Evolutionary conservation across 441 rosid species (phyloP).

Genomic region (Corymbia calophylla): DNA sequence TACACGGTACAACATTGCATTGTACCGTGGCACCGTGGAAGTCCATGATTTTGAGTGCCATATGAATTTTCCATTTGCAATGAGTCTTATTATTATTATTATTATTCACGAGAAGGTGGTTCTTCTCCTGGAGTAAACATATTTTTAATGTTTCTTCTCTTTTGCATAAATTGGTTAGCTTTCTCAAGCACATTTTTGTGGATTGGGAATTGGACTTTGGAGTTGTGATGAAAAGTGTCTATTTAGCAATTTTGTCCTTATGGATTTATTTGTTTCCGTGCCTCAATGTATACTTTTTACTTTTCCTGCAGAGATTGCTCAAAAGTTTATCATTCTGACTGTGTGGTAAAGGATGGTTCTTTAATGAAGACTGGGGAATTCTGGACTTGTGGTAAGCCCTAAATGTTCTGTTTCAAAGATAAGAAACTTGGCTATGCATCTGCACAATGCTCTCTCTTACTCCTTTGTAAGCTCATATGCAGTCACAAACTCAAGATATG

Average conservation of each 20-base stretch:
- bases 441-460: not conserved
- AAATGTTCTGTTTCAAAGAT: not conserved
- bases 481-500: not conserved
- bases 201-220: not conserved
- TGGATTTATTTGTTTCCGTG: not conserved
- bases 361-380: slow-evolving; percentile 8
- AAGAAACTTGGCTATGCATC: not conserved
- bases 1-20: not conserved
- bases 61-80: not conserved
- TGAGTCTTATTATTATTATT: not conserved
- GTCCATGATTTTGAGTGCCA: not conserved
- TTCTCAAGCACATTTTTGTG: not conserved
- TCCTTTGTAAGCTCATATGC: not conserved
- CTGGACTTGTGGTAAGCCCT: slow-evolving; percentile 46
- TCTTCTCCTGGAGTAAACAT: not conserved
- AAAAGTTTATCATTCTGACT: slow-evolving; percentile 46
- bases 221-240: not conserved
- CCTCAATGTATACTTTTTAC: not conserved
- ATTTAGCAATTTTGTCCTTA: not conserved
- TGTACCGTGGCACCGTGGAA: not conserved
- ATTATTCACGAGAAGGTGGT: not conserved
- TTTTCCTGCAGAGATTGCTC: slow-evolving; percentile 34
- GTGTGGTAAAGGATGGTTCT: slow-evolving; percentile 27
- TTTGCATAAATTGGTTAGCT: not conserved
- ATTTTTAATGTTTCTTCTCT: not conserved